Base-by-base conservation (phyloP, 2,329 filamentous ascomycete genomes). In the Botryotinia narcissicola region DNA sequence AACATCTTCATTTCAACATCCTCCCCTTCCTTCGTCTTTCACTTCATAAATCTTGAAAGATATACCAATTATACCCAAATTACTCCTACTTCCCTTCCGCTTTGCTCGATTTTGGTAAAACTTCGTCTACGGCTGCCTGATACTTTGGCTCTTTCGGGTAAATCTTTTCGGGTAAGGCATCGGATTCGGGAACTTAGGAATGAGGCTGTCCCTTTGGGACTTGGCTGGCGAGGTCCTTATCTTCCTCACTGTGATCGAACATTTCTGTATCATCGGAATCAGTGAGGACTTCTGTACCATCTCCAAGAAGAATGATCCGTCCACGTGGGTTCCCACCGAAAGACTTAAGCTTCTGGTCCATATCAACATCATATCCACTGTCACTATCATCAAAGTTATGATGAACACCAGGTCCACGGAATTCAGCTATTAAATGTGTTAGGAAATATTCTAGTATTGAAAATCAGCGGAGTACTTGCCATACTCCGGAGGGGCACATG, bases 401-500 rank as follows among this genome's bases (percentile, higher is more conserved):
- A 83, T 93, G 92, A 77, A 93, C 90, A 76, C 92, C 92, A 75
- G 93, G 93, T 78, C 93, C 93, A 79, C 93, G 91, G 86, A 95
- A 94, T 84, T 95, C 92, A 84, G 93, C 93, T 95, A 85, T 74
- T 78, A 78, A 35, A 76, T 54, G 72, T 51, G 73, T 80, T 79
- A 82, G 78, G 74, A 59, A 40, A 69, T 69, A 77, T 76, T 75
- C 64, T 68, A 18, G 37, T 18, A 37, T 54, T 60, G 40, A 70
- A 74, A 74, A 73, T 60, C 74, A 70, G 75, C 69, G 62, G 70
- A 73, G 71, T 77, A 81, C 80, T 80, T 95, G 95, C 96, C 96
- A 87, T 98, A 99, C 91, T 99, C 96, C 81, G 95, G 96, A 84
- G 96, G 96, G 83, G 96, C 96, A 87, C 95, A 98, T 83, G 96